A percentile compares a stretch with the other conserved stretches of the same genome.
Conservation (phyloP, 2,329 filamentous ascomycete species). For the Paraphoma chrysanthemicola region DNA sequence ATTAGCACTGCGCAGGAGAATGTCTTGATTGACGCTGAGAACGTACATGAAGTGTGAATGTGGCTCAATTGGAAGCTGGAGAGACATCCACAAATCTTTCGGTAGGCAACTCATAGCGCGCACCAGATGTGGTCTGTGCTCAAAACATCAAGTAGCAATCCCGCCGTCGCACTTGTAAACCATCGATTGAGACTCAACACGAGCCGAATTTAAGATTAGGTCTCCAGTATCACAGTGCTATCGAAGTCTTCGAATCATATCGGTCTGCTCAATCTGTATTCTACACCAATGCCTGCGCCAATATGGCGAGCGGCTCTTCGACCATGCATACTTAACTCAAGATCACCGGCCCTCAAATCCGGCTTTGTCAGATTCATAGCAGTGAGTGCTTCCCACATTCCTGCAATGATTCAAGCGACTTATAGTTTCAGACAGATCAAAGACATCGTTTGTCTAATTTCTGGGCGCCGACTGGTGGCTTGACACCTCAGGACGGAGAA, state of each 20-base stretch:
- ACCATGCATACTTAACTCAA: constrained; percentile 12
- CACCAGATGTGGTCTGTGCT: constrained; percentile 34
- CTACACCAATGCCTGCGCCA: constrained; percentile 35
- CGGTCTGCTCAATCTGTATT: not conserved
- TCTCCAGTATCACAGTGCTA: no score
- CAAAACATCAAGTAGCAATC: constrained; percentile 6
- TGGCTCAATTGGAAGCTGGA: constrained; percentile 30
- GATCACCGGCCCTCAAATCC: constrained; percentile 9
- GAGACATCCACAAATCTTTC: constrained; percentile 37
- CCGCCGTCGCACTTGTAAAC: not conserved
- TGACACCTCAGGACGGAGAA: constrained; percentile 61
- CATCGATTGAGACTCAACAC: not conserved
- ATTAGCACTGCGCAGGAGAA: constrained; percentile 5
- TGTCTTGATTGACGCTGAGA: not conserved
- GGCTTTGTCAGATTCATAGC: constrained; percentile 41
- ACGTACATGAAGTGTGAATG: constrained; percentile 37
- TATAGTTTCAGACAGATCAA: constrained; percentile 57
- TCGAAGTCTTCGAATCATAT: no score
- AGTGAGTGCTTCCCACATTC: constrained; percentile 34
- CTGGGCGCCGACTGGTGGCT: constrained; percentile 80
- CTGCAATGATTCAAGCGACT: not conserved
- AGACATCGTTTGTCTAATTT: constrained; percentile 72
- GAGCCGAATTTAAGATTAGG: no score
- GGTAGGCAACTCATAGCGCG: constrained; percentile 19
- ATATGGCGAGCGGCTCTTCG: constrained; percentile 28